Percentiles rank a stretch among this genome's conserved stretches.
Evolutionary conservation across 2,329 filamentous ascomycete species (phyloP).

Genomic region (Scedosporium apiospermum): DNA sequence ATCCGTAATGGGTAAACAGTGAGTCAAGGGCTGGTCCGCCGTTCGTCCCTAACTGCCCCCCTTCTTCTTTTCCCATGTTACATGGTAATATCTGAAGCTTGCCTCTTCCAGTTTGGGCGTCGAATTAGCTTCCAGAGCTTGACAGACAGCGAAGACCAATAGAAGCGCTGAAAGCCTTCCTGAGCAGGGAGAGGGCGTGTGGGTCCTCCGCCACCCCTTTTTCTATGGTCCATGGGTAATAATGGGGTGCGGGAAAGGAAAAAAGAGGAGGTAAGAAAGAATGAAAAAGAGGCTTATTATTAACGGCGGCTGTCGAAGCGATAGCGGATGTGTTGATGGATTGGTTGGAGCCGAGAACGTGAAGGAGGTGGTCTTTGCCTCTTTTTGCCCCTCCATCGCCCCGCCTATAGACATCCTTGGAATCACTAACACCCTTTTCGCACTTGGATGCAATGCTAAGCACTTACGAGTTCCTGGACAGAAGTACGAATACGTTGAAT

Average conservation of each 20-base stretch:
- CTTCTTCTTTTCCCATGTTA: not conserved
- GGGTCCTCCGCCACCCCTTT: not conserved
- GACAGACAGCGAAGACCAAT: not conserved
- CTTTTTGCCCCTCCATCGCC: not conserved
- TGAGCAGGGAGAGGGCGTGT: not conserved
- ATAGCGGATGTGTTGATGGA: not conserved
- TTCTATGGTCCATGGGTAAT: not conserved
- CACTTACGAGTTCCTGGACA: not conserved
- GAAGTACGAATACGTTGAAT: not conserved
- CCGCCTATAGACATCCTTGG: not conserved
- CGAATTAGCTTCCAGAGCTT: not conserved
- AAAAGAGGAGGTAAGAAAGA: not conserved
- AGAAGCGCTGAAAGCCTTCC: not conserved
- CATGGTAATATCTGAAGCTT: not conserved
- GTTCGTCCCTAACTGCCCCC: not conserved
- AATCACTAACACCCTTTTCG: not conserved
- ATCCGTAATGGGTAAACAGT: not conserved
- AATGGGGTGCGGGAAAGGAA: not conserved
- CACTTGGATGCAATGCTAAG: not conserved
- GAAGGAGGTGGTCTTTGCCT: not conserved
- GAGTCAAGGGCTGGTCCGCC: not conserved
- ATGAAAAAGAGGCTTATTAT: not conserved
- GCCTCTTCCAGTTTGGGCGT: not conserved
- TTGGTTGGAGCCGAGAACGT: not conserved
- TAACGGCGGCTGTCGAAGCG: not conserved